Percentiles rank a stretch among this genome's conserved stretches.
These are phyloP conservation scores for Funneliformis caledonium DNA, from an alignment of 371 early-diverging fungal genomes.

Conservation along the genomic window DNA sequence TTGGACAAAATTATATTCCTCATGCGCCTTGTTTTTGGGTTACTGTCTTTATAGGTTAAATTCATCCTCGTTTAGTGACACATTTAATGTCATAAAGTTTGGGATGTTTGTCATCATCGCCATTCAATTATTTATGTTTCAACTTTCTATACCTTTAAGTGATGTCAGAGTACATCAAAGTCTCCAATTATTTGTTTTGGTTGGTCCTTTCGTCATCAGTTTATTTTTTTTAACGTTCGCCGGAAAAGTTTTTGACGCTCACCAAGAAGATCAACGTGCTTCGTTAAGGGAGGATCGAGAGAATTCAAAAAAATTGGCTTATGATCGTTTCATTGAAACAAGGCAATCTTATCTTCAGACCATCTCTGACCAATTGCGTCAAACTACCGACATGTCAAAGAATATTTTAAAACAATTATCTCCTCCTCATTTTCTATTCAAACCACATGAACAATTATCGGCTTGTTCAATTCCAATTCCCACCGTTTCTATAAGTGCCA, in stretches of 20 bases:
- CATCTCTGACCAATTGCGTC: conserved; percentile 10
- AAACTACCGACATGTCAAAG: conserved; percentile 28
- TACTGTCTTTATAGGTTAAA: conserved; percentile 4
- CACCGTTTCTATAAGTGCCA: conserved; percentile 54
- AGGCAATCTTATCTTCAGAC: conserved; percentile 10
- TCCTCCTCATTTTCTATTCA: conserved; percentile 49
- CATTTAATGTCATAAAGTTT: not conserved
- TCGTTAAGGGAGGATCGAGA: conserved; percentile 21
- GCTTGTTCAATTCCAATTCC: conserved; percentile 62
- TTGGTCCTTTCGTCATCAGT: not conserved
- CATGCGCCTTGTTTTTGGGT: not conserved
- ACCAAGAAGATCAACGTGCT: conserved; percentile 29
- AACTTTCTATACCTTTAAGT: not conserved
- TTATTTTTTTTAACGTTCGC: not conserved
- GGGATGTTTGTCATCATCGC: not conserved
- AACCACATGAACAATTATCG: conserved; percentile 55
- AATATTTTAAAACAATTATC: conserved; percentile 38
- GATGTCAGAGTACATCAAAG: not conserved
- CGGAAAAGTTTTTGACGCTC: conserved; percentile 21
- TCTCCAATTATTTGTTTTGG: conserved; percentile 7
- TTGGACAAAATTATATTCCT: not conserved
- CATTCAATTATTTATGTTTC: not conserved
- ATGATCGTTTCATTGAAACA: conserved; percentile 31
- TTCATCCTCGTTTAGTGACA: not conserved
- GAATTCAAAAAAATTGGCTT: conserved; percentile 24